These are phyloP conservation scores for Citrus australasica DNA, from an alignment of 345 rosid species.

Conservation along the genomic window DNA sequence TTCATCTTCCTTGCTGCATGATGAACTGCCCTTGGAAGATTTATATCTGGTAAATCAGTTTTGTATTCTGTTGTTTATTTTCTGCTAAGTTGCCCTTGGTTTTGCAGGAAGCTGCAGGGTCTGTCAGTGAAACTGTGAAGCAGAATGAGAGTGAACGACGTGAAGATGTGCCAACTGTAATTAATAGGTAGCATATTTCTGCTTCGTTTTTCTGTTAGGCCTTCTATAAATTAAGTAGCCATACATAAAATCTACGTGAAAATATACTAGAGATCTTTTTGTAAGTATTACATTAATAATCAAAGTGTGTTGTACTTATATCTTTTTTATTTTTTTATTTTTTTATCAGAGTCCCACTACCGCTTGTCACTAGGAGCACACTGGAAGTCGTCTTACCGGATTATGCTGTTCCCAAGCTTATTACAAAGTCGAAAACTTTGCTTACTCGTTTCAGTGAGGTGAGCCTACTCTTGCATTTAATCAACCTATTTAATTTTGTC, in stretches of 20 bases:
- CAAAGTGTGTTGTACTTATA: neutral
- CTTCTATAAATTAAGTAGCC: neutral
- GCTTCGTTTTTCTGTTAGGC: neutral
- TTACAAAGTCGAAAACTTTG: slow-evolving; percentile 83
- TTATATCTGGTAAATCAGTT: neutral
- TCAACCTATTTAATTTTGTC: neutral
- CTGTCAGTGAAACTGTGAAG: slow-evolving; percentile 44
- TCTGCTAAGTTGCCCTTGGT: slow-evolving; percentile 7
- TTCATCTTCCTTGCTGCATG: neutral
- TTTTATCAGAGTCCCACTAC: slow-evolving; percentile 51
- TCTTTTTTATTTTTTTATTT: neutral
- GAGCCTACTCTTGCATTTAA: slow-evolving; percentile 12
- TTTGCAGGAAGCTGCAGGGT: slow-evolving; percentile 61
- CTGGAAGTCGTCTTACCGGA: slow-evolving; percentile 96
- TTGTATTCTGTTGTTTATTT: neutral
- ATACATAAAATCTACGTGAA: neutral
- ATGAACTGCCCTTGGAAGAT: slow-evolving; percentile 1
- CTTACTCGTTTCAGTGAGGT: slow-evolving; percentile 97
- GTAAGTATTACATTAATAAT: neutral
- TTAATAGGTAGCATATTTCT: slow-evolving; percentile 51
- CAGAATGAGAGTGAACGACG: slow-evolving; percentile 64
- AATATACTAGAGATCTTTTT: neutral
- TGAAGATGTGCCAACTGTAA: slow-evolving; percentile 50
- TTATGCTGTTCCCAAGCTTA: slow-evolving; percentile 73
- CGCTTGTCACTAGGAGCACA: slow-evolving; percentile 91